Percentiles rank a stretch among this genome's conserved stretches.
Evolutionary conservation across 2,329 filamentous ascomycete species (phyloP).

Genomic region (Colletotrichum sansevieriae): DNA sequence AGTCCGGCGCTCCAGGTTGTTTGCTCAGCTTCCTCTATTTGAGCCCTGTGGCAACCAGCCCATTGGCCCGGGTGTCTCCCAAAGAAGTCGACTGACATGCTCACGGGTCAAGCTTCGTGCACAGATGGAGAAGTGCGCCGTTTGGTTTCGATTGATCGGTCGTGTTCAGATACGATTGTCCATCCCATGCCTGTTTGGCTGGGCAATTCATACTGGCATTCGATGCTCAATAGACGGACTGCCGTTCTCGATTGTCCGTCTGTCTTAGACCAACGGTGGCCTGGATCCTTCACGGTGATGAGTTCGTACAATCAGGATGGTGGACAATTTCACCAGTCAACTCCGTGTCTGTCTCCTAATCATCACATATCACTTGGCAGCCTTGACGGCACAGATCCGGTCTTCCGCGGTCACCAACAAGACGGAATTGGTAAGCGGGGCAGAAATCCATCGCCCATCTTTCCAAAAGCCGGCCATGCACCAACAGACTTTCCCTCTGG

Average conservation of each 20-base stretch:
- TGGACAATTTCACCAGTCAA: slow-evolving; percentile 7
- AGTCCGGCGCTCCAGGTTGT: background rate
- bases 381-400: slow-evolving; percentile 30
- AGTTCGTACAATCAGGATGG: background rate
- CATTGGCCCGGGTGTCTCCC: slow-evolving; percentile 23
- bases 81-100: slow-evolving; percentile 1
- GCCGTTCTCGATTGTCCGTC: background rate
- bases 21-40: background rate
- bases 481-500: background rate
- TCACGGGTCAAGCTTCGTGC: slow-evolving; percentile 31
- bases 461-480: background rate
- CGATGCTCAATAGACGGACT: background rate
- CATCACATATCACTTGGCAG: slow-evolving; percentile 32
- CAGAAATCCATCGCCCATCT: slow-evolving; percentile 5
- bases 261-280: background rate
- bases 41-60: slow-evolving; percentile 21
- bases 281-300: background rate
- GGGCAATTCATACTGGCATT: background rate
- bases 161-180: background rate
- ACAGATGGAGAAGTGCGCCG: slow-evolving; percentile 10
- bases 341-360: background rate
- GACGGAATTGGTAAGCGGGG: slow-evolving; percentile 8
- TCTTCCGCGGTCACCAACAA: slow-evolving; percentile 17
- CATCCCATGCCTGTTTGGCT: background rate
- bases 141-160: slow-evolving; percentile 9